Conservation (phyloP, 1,284 basidiomycete species). For the Pascua sp. region DNA sequence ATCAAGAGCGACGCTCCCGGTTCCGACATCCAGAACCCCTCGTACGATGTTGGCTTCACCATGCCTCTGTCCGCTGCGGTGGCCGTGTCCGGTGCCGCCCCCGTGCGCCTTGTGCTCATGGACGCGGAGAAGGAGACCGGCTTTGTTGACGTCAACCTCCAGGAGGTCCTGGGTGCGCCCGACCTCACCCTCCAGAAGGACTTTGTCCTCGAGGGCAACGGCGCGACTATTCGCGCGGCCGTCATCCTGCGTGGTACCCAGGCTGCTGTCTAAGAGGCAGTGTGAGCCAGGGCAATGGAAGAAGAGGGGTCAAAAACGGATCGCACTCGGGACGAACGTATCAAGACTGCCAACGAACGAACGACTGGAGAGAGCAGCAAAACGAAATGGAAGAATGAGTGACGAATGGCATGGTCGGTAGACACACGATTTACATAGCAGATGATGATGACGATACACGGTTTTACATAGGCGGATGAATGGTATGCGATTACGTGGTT, state of each 20-base stretch:
- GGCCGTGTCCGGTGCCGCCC: constrained; percentile 3
- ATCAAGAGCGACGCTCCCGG: constrained; percentile 13
- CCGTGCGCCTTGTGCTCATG: constrained; percentile 8
- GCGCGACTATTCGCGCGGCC: constrained; percentile 7
- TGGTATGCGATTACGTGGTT: too few relatives aligned
- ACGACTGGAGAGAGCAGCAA: too few relatives aligned
- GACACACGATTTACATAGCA: too few relatives aligned
- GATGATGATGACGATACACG: too few relatives aligned
- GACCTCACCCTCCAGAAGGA: constrained; percentile 4
- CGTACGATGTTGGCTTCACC: constrained; percentile 8
- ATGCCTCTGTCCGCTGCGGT: constrained; percentile 7
- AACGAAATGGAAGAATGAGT: too few relatives aligned
- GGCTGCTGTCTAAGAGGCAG: not conserved
- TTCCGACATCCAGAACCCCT: constrained; percentile 14
- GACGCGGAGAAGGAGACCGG: constrained; percentile 13
- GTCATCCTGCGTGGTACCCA: constrained; percentile 7
- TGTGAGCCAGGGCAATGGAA: not conserved
- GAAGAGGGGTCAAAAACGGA: not conserved
- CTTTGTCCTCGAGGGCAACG: constrained; percentile 4
- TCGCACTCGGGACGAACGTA: too few relatives aligned
- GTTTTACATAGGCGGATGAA: too few relatives aligned
- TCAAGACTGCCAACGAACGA: too few relatives aligned
- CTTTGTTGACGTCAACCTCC: constrained; percentile 6
- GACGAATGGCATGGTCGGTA: too few relatives aligned
- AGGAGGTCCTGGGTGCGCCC: constrained; percentile 7